Percentiles rank a stretch among this genome's conserved stretches.
Evolutionary conservation across 2,329 filamentous ascomycete genomes (phyloP).

Genomic region (Chalaropsis ovoidea): DNA sequence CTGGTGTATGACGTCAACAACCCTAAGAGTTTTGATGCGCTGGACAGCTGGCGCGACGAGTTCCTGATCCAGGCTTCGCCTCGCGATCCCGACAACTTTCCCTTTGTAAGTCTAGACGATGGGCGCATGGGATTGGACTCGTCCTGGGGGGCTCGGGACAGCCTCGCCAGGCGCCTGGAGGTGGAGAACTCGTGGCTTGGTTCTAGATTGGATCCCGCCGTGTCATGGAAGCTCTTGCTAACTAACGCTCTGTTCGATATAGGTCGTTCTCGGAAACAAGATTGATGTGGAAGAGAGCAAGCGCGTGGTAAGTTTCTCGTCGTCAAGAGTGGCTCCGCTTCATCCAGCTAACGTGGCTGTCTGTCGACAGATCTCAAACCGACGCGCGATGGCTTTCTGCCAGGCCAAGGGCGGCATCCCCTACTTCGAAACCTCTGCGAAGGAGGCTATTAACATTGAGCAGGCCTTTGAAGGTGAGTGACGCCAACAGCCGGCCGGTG

Average conservation of each 20-base stretch:
- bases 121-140: background rate
- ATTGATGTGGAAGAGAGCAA: conserved; percentile 98
- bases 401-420: conserved; percentile 95
- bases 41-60: conserved; percentile 97
- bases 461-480: conserved; percentile 57
- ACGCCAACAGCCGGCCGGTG: too few relatives aligned
- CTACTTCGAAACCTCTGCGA: conserved; percentile 98
- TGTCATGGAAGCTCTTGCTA: conserved; percentile 22
- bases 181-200: too few relatives aligned
- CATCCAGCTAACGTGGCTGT: background rate
- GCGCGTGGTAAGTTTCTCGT: conserved; percentile 53
- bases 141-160: background rate
- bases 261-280: conserved; percentile 97
- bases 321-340: too few relatives aligned
- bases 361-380: conserved; percentile 69
- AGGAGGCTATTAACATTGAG: conserved; percentile 97
- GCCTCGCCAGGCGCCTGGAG: background rate
- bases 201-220: too few relatives aligned
- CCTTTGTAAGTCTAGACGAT: conserved; percentile 58
- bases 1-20: conserved; percentile 98
- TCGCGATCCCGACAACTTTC: conserved; percentile 92
- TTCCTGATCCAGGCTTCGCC: conserved; percentile 96
- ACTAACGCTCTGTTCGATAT: conserved; percentile 27
- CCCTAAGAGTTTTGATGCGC: conserved; percentile 94
- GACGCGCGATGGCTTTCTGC: conserved; percentile 94